Evolutionary conservation across 768 basidiomycete genomes (phyloP).

Genomic region (Auriculariales sp.): DNA sequence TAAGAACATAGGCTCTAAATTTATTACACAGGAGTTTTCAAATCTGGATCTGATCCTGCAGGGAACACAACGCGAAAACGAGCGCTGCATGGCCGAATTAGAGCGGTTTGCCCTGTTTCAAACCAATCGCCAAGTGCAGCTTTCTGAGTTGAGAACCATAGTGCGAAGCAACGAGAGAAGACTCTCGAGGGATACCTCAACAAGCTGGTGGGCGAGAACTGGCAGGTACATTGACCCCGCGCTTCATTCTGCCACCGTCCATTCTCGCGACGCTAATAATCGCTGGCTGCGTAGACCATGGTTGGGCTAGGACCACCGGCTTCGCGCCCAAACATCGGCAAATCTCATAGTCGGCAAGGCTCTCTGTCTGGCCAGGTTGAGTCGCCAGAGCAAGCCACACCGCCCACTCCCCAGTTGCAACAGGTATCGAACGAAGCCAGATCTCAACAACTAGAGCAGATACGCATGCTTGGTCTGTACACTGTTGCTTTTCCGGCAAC

Average conservation of each 20-base stretch:
- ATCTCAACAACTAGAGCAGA: slow-evolving; percentile 50
- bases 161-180: slow-evolving; percentile 57
- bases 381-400: neutral
- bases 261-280: neutral
- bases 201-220: slow-evolving; percentile 62
- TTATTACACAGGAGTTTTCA: slow-evolving; percentile 44
- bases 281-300: neutral
- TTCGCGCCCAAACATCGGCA: neutral
- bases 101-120: slow-evolving; percentile 37
- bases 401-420: neutral
- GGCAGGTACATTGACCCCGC: slow-evolving; percentile 42
- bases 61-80: slow-evolving; percentile 77
- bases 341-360: neutral
- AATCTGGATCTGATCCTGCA: slow-evolving; percentile 62
- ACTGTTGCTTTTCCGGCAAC: neutral
- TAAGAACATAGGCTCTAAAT: too few species aligned
- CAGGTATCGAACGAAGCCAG: slow-evolving; percentile 20
- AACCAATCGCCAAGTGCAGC: neutral
- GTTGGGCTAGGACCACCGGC: neutral
- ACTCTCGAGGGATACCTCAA: slow-evolving; percentile 59
- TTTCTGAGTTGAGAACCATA: slow-evolving; percentile 11
- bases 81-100: slow-evolving; percentile 67
- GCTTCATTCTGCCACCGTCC: neutral
- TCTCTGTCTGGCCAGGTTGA: too few species aligned
- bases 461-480: slow-evolving; percentile 30